Evolutionary conservation across 2,329 filamentous ascomycete species (phyloP), one percentile per base, ranked within the genome.

Genomic region (Allantophomopsis cytisporea): DNA sequence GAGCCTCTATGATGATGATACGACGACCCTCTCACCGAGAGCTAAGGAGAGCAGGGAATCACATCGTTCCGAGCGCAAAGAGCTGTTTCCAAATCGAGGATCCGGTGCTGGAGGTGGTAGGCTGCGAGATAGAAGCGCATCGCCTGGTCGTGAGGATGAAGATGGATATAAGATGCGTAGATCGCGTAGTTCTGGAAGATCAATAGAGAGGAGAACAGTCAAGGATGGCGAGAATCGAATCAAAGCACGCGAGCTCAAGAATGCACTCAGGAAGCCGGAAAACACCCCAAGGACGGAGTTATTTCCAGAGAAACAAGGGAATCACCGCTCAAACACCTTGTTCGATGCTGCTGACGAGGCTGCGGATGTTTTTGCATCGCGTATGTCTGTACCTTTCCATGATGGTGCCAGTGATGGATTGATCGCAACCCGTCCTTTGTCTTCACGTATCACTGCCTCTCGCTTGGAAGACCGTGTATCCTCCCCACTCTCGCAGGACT

Each of bases 1-100:
- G 30, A 83, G 74, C 51, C 81, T 94, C 66, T 94, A 93, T 58
- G 86, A 91, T 47, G 86, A 94, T 51, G 72, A 73, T 43, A 60
- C 60, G 31, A 47, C 52, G 23, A 52, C 54, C 5, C 43, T 51
- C 23, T 53, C 54, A 14, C 50, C 60, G 13, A 60, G 49, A 46
- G 33, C 48, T 43, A 36, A 41, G 7, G 51, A 54, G 40, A 48
- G 51, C 39, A 49, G 52, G 35, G 43, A 48, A 46, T 58, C 62
- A 15, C 58, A 41, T 34, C 46, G 44, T 32, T 41, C 35, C 12
- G 43, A 44, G 40, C 43, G 46, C 5, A 78, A 71, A 51, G 82
- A 86, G 54, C 64, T 86, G 5, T 84, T 86, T 49, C 68, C 73
- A 2, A 57, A 55, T 33, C 55, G 52, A 35, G 48, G 21, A 20